Conservation (phyloP, 768 basidiomycete genomes). For the Leccinellum albellum region DNA sequence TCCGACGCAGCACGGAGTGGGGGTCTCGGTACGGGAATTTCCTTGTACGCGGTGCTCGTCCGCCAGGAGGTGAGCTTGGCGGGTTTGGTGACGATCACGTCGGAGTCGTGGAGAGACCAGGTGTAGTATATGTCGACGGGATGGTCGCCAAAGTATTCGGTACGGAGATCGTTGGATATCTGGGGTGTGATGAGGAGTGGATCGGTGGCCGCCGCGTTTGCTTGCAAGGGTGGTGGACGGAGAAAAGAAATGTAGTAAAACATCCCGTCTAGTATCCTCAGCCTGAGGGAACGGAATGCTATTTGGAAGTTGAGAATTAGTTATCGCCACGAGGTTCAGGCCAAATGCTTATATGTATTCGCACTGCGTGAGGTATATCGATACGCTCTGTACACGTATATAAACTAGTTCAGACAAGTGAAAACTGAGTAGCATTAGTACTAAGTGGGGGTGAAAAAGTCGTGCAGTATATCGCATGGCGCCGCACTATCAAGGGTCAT, state of each 20-base stretch:
- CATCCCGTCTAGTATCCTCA: too few relatives aligned
- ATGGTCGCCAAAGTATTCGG: slow-evolving; percentile 58
- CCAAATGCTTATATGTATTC: too few relatives aligned
- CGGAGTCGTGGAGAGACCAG: slow-evolving; percentile 44
- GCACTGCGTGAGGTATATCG: too few relatives aligned
- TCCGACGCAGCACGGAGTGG: slow-evolving; percentile 28
- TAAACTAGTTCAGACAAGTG: too few relatives aligned
- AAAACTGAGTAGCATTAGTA: too few relatives aligned
- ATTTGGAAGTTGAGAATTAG: too few relatives aligned
- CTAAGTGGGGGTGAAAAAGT: too few relatives aligned
- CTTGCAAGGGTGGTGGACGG: slow-evolving; percentile 70
- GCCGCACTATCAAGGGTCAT: too few relatives aligned
- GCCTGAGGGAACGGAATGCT: too few relatives aligned
- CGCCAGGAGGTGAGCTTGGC: slow-evolving; percentile 75
- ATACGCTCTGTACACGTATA: too few relatives aligned
- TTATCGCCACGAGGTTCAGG: too few relatives aligned
- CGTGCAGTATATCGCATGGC: too few relatives aligned
- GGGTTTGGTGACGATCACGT: slow-evolving; percentile 39
- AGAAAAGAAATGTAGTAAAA: slow-evolving; percentile 89
- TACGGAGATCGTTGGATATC: slow-evolving; percentile 86
- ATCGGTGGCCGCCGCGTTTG: slow-evolving; percentile 34
- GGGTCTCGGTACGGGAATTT: slow-evolving; percentile 66
- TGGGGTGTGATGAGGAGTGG: slow-evolving; percentile 70
- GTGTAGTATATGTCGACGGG: slow-evolving; percentile 65
- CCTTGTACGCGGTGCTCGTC: slow-evolving; percentile 66